A percentile compares a stretch with the other conserved stretches of the same genome.
Evolutionary conservation across 768 basidiomycete genomes (phyloP).

Genomic region (Porpolomopsis calyptriformis): DNA sequence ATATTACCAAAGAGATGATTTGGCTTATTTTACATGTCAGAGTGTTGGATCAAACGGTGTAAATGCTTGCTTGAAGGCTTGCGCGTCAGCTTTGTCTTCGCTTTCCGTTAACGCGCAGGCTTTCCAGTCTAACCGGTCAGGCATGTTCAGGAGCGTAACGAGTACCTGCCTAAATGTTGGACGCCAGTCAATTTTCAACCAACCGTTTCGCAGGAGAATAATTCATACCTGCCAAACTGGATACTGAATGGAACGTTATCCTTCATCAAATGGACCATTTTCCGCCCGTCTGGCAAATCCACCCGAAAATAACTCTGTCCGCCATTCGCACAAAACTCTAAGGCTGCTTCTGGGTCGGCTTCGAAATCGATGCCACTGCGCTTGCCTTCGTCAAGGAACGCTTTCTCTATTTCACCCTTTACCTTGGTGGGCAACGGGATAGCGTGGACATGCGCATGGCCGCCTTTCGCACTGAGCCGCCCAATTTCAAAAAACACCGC

Average conservation of each 20-base stretch:
- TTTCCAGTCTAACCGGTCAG: conserved; percentile 87
- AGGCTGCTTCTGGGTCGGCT: conserved; percentile 51
- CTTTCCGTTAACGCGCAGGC: conserved; percentile 72
- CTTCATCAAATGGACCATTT: conserved; percentile 78
- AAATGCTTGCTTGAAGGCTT: conserved; percentile 79
- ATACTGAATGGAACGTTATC: conserved; percentile 72
- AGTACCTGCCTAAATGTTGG: conserved; percentile 57
- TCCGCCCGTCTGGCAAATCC: conserved; percentile 77
- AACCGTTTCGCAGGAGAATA: neutral
- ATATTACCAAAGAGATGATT: neutral
- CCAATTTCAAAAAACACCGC: conserved; percentile 85
- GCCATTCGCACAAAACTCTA: conserved; percentile 41
- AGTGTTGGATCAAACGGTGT: conserved; percentile 52
- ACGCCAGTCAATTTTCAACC: neutral
- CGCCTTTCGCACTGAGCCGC: conserved; percentile 72
- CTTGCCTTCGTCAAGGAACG: conserved; percentile 64
- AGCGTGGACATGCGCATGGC: conserved; percentile 89
- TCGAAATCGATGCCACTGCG: conserved; percentile 66
- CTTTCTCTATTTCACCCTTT: conserved; percentile 51
- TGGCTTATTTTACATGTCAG: neutral
- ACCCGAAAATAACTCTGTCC: conserved; percentile 80
- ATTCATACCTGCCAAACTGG: conserved; percentile 79
- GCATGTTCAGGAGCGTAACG: conserved; percentile 61
- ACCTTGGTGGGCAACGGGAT: conserved; percentile 65
- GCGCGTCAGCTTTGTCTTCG: conserved; percentile 76